These are phyloP conservation scores for Ogataea pignaliae DNA, from an alignment of 805 yeast species.

Conservation along the genomic window DNA sequence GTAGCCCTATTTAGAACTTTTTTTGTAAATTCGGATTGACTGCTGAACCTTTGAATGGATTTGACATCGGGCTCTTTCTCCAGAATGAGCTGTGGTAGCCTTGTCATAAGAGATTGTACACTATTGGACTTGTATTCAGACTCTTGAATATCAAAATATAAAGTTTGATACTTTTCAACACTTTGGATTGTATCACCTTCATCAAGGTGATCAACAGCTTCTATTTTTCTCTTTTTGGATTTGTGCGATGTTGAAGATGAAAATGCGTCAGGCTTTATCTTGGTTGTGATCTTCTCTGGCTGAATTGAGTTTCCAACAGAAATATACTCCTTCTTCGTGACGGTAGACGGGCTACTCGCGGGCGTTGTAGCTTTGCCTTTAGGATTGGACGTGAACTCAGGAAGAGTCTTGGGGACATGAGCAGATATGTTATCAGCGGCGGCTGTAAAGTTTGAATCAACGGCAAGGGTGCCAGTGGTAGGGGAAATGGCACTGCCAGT, in stretches of 20 bases:
- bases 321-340: slow-evolving; percentile 6
- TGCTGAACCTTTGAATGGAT: slow-evolving; percentile 17
- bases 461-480: no score
- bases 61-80: slow-evolving; percentile 10
- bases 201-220: slow-evolving; percentile 25
- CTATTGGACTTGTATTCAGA: slow-evolving; percentile 41
- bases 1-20: slow-evolving; percentile 4
- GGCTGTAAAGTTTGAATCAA: no score
- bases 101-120: slow-evolving; percentile 25
- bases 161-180: slow-evolving; percentile 46
- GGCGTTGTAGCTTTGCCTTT: slow-evolving; percentile 1
- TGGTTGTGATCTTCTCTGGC: background rate
- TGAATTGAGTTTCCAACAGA: background rate
- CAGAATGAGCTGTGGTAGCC: slow-evolving; percentile 22
- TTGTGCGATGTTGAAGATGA: slow-evolving; percentile 29
- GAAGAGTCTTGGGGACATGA: no score
- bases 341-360: background rate
- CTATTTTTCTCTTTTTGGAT: slow-evolving; percentile 33
- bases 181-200: slow-evolving; percentile 39
- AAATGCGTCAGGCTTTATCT: background rate
- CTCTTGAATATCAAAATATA: slow-evolving; percentile 42
- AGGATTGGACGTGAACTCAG: background rate
- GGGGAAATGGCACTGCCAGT: no score
- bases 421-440: no score
- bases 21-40: slow-evolving; percentile 23